These are phyloP conservation scores for Actinidia polygama DNA, from an alignment of 179 eudicot species.

Conservation along the genomic window DNA sequence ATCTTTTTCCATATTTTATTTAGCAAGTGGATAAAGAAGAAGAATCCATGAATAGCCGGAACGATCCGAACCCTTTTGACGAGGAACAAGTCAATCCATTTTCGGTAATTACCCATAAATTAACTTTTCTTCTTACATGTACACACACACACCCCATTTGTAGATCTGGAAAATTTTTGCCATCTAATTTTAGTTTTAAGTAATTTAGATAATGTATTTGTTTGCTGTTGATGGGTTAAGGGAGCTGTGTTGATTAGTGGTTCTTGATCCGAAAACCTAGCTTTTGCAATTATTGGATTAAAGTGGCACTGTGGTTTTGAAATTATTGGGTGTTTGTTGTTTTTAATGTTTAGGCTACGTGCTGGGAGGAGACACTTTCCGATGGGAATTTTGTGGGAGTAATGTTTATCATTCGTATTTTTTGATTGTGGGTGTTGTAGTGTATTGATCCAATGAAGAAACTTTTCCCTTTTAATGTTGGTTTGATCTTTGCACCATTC, in stretches of 20 bases:
- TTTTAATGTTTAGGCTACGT: too few species aligned
- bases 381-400: neutral
- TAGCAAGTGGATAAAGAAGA: too few species aligned
- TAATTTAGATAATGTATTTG: neutral
- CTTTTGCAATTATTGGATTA: neutral
- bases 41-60: constrained; percentile 57
- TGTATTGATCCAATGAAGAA: too few species aligned
- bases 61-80: constrained; percentile 56
- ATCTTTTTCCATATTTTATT: too few species aligned
- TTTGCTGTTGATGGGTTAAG: too few species aligned
- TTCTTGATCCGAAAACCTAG: neutral
- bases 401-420: neutral
- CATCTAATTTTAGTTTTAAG: neutral
- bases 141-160: neutral
- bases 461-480: neutral
- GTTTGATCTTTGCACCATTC: neutral
- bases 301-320: neutral
- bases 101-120: constrained; percentile 49
- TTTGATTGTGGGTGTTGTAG: neutral
- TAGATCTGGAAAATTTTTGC: constrained; percentile 37
- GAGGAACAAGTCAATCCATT: constrained; percentile 85
- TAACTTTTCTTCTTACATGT: neutral
- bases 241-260: too few species aligned
- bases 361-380: neutral
- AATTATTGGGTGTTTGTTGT: neutral